Base-by-base conservation (phyloP, 2,329 filamentous ascomycete species). In the Trichoderma brevicompactum region DNA sequence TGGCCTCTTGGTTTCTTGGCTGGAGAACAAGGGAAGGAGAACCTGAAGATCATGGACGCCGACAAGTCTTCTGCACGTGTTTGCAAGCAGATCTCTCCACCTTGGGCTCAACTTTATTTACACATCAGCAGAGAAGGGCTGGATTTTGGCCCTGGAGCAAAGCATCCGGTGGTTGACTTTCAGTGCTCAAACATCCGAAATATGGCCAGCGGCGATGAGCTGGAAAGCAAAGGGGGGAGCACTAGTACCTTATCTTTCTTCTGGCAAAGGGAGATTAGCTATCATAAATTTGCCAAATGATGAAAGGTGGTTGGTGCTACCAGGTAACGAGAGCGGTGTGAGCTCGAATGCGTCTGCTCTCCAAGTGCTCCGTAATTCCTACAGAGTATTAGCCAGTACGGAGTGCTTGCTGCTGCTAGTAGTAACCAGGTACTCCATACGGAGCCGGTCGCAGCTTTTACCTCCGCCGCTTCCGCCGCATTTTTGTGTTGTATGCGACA, bases 21-120 rank as follows among this genome's bases (percentile, higher is more conserved):
- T 40, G 55, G 15, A 38, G 46, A 60, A 50, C 54, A 46, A 65
- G 46, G 52, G 62, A 19, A 52, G 28, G 7, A 34, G 60, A 54
- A 38, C 17, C 48, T 66, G 64, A 66, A 59, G 64, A 67, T 66
- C 66, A 49, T 55, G 48, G 49, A 8, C 50, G n/a, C 48, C 40
- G 52, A 54, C 6, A 34, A 65, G 36, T 36, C 40, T 49, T 46
- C 28, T 17, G 52, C 65, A 66, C 65, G 65, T 66, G 65, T 66
- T 41, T 53, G 36, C 19, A 55, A 38, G 58, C 32, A 44, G 59
- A 64, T 64, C 65, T 64, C 65, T 58, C 65, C 65, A 64, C 65
- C 41, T 58, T 58, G 46, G 59, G 13, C 38, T 54, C 49, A 63
- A 63, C 59, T 63, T 52, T 63, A 63, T 53, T 63, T 63, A 23